Base-by-base conservation (phyloP, 2,329 filamentous ascomycete genomes). In the Apiospora rasikravindrae region DNA sequence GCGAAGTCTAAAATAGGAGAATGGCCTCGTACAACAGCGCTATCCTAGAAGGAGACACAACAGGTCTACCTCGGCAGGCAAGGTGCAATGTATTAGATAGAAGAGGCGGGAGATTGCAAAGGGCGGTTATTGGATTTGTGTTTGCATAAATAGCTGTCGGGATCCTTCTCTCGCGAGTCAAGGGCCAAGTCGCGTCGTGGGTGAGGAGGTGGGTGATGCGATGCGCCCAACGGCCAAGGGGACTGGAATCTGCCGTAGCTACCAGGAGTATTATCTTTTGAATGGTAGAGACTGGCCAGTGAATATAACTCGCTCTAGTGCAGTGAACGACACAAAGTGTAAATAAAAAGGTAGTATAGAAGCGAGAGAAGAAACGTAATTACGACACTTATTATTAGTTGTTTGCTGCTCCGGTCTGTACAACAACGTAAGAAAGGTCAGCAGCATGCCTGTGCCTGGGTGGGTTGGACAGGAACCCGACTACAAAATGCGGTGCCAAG, bases 401-500 rank as follows among this genome's bases (percentile, higher is more conserved):
- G 57, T 64, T 64, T 64, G 57, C 40, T 64, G 57, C 11, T 33
- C 45, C 16, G 14, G 45, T 49, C 45, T 49, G 24, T 10, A 57
- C 26, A 33, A 26, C 24, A 19, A 26, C 16, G 26, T 61, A 61
- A 16, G 14, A 29, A 13, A 29, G 53, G 53, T 61, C 7, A 61
- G 53, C 53, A n/a, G n/a, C n/a, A n/a, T n/a, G n/a, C n/a, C n/a
- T n/a, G n/a, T 49, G 19, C n/a, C 45, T 49, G 45, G 45, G 45
- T 49, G 45, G 45, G 45, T 49, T 49, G 49, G n/a, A 14, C n/a
- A 51, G 49, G 49, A 26, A 51, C 49, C 49, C 49, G 49, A 51
- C 49, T 51, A 24, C 49, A 51, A 51, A 51, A 51, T 26, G n/a
- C 49, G n/a, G n/a, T 49, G 49, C 49, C 49, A 64, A 64, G 33